These are phyloP conservation scores for Tulasnella sp. DNA, from an alignment of 768 basidiomycete genomes.

Conservation along the genomic window DNA sequence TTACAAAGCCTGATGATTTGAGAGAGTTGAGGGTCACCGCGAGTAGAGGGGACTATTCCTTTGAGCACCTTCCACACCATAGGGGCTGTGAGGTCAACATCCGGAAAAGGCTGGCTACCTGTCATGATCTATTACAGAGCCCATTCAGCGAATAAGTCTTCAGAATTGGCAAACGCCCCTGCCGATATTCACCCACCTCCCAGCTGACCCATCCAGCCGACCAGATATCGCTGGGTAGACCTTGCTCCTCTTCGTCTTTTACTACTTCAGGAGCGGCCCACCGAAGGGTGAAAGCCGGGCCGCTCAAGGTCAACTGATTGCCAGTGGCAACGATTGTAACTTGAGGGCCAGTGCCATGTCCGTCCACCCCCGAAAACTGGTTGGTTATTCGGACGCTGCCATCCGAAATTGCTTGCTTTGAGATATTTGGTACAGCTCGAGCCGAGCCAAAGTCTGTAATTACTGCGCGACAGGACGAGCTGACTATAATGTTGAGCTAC, in stretches of 20 bases:
- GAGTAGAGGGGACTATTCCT: neutral
- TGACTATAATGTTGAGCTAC: neutral
- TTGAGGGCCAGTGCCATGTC: neutral
- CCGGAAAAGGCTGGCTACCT: neutral
- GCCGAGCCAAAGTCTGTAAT: slow-evolving; percentile 1
- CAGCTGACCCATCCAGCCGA: neutral
- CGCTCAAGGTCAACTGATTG: neutral
- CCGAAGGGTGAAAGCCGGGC: neutral
- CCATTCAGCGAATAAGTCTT: too few relatives aligned
- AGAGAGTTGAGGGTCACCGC: neutral
- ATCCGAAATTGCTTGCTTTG: neutral
- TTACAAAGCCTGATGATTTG: neutral
- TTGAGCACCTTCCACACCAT: neutral
- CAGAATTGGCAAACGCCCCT: too few relatives aligned
- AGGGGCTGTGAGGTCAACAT: neutral
- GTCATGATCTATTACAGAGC: neutral
- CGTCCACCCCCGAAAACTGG: too few relatives aligned
- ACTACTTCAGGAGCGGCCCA: neutral
- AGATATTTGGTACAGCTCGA: neutral
- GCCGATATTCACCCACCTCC: neutral
- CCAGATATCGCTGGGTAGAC: neutral
- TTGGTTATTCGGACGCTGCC: too few relatives aligned
- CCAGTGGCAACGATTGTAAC: neutral
- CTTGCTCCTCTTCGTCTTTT: neutral
- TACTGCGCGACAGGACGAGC: neutral